Percentiles rank a stretch among this genome's conserved stretches.
Conservation (phyloP, 345 rosid genomes). For the Citrus medica region DNA sequence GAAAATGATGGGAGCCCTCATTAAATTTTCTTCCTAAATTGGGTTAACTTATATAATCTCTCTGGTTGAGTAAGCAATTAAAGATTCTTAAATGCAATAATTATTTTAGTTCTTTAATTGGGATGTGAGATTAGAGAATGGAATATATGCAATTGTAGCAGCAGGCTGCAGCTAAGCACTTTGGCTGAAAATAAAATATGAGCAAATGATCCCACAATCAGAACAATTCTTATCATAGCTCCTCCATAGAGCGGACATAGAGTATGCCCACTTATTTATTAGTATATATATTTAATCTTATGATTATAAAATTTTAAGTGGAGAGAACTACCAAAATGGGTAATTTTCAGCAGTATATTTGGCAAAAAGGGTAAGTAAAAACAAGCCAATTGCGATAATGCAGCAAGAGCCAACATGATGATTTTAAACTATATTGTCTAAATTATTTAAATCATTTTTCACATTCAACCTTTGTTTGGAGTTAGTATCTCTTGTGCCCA, state of each 20-base stretch:
- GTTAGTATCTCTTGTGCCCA: too few species aligned
- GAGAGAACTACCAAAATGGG: slow-evolving; percentile 1
- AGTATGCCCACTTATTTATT: slow-evolving; percentile 10
- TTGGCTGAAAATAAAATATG: not conserved
- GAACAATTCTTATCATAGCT: slow-evolving; percentile 24
- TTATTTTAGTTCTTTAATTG: not conserved
- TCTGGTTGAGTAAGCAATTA: not conserved
- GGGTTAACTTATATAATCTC: not conserved
- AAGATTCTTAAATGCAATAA: slow-evolving; percentile 10
- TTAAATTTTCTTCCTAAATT: slow-evolving; percentile 14
- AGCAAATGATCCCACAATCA: slow-evolving; percentile 16
- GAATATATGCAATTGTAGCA: slow-evolving; percentile 11
- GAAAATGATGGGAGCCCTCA: slow-evolving; percentile 32
- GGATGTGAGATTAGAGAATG: slow-evolving; percentile 5
- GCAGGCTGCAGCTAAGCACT: slow-evolving; percentile 6
- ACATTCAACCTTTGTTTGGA: not conserved
- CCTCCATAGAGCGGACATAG: slow-evolving; percentile 23
- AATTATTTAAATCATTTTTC: not conserved
- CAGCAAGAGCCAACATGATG: not conserved
- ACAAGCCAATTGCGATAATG: not conserved
- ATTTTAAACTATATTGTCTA: not conserved
- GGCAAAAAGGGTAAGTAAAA: not conserved
- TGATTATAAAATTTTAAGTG: slow-evolving; percentile 5
- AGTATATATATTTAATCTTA: not conserved
- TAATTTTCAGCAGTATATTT: not conserved